Evolutionary conservation across 352 stramenopile species (phyloP).

Genomic region (Pythium aristosporum): DNA sequence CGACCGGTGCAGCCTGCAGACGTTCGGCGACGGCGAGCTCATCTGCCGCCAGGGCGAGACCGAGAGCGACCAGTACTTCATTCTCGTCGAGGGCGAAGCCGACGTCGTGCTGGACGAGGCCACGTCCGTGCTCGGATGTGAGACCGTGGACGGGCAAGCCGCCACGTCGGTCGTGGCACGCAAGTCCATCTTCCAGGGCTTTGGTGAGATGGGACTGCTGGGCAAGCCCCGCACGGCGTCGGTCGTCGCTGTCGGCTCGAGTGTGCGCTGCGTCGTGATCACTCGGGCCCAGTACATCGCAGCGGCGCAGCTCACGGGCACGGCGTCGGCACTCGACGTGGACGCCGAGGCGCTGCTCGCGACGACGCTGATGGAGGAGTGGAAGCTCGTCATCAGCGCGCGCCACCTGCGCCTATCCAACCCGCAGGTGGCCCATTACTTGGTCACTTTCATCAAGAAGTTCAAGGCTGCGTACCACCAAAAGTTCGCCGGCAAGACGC

Average conservation of each 20-base stretch:
- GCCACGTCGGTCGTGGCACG: conserved; percentile 41
- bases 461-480: conserved; percentile 78
- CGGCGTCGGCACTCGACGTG: conserved; percentile 31
- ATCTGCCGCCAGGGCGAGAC: conserved; percentile 60
- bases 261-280: conserved; percentile 47
- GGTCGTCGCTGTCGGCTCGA: conserved; percentile 39
- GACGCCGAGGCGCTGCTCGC: conserved; percentile 59
- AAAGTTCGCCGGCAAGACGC: conserved; percentile 73
- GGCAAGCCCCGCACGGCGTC: conserved; percentile 49
- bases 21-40: conserved; percentile 40
- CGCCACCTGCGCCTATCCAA: conserved; percentile 67
- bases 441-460: conserved; percentile 74
- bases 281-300: conserved; percentile 47
- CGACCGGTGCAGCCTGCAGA: conserved; percentile 44
- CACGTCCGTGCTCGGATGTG: not conserved
- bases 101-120: conserved; percentile 51
- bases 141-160: not conserved
- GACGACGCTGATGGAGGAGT: conserved; percentile 70
- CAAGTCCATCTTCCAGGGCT: conserved; percentile 66
- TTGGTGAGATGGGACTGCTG: conserved; percentile 81
- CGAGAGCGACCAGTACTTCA: conserved; percentile 59
- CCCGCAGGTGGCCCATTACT: conserved; percentile 57
- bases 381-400: conserved; percentile 58
- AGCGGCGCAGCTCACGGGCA: conserved; percentile 33
- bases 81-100: conserved; percentile 61